Evolutionary conservation across 441 rosid genomes (phyloP), one percentile per base, ranked within the genome.

Genomic region (Mallotus japonicus): DNA sequence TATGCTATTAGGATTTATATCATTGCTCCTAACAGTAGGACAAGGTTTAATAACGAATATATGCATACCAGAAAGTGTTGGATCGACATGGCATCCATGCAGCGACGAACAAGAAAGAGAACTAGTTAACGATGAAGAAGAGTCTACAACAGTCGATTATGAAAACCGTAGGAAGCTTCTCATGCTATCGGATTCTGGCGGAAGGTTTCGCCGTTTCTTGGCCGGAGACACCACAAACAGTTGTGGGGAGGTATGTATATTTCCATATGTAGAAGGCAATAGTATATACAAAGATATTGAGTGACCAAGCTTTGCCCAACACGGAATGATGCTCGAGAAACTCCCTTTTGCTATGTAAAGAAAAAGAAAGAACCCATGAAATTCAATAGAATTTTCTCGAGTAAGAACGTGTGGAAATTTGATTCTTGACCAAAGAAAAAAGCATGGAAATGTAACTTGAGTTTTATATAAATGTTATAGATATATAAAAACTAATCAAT

Each of bases 1-100:
- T 59, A 88, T 94, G 96, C 79, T 94, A 3, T 60, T 94, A 82
- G 98, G 98, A 67, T 94, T 92, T 80, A 82, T 94, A 82, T 94
- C 98, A 0, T 78, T 94, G 60, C 85, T 94, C 32, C 81, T 94
- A 6, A 89, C 91, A 8, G 82, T 90, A 37, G 40, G 71, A 8
- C 86, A 86, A 84, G 69, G 65, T n/a, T 28, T 57, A 40, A 85
- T 93, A 51, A 80, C 98, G 16, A 51, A 59, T 9, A 83, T 88
- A 66, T 91, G 97, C 57, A 80, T 90, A 58, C 76, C 96, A 3
- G 12, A 8, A 44, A 70, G 51, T 50, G n/a, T 82, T 28, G 96
- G 83, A 40, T 51, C 58, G 7, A 81, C 90, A n/a, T 90, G 93
- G 97, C 93, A 86, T 83, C 96, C 97, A 12, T 90, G 96, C 77